These are phyloP conservation scores for Euphorbia lathyris DNA, from an alignment of 345 rosid species.

Conservation along the genomic window DNA sequence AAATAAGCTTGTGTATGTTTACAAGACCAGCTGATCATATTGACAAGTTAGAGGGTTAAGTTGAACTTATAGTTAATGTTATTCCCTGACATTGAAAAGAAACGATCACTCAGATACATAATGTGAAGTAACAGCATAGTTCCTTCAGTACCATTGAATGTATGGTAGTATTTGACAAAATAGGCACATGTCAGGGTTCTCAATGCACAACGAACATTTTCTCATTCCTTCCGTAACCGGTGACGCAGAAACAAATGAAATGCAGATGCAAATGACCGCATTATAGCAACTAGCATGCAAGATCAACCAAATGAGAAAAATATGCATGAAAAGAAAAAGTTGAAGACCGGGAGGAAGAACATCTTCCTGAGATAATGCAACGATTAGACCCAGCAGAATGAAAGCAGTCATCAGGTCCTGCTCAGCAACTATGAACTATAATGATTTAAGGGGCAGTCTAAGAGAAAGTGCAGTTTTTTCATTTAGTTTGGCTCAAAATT, in stretches of 20 bases:
- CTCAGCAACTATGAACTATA: neutral
- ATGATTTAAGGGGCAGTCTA: slow-evolving; percentile 11
- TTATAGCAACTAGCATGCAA: neutral
- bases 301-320: neutral
- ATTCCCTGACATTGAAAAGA: no score
- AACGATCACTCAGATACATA: no score
- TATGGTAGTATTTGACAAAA: no score
- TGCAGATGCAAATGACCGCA: neutral
- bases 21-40: no score
- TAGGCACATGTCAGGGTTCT: no score
- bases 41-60: no score
- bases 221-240: neutral
- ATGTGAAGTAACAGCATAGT: no score
- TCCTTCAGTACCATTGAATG: no score
- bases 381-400: neutral
- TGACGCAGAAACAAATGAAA: neutral
- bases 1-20: no score
- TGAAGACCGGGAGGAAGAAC: neutral
- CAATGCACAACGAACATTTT: neutral
- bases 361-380: neutral
- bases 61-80: no score
- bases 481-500: slow-evolving; percentile 22
- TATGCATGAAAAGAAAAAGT: neutral
- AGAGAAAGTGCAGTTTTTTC: neutral
- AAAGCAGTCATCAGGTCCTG: neutral